Base-by-base conservation (phyloP, 306 rosid genomes). In the Malus fusca region DNA sequence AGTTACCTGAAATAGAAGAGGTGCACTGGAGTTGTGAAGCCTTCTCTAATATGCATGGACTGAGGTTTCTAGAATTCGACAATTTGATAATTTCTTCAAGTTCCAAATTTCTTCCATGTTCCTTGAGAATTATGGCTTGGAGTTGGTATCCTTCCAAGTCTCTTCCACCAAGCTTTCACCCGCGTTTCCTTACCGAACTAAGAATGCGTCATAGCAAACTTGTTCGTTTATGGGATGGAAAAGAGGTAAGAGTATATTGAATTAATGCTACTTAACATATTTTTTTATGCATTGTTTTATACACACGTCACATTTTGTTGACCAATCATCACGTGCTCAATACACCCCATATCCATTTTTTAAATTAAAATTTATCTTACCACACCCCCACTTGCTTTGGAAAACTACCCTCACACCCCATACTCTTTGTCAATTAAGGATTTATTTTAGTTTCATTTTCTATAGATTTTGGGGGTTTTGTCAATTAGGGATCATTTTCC, bases 31-130 rank as follows among this genome's bases (percentile, higher is more conserved):
- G 6, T 19, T 18, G 37, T 0, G 33, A 17, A 2, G 37, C 72
- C 1, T 74, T 78, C 43, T 69, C 79, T 68, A 74, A 42, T 4
- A 73, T 82, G 81, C 69, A 55, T 30, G 59, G 74, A 11, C 55
- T 82, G 12, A 71, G 66, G 44, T 21, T 75, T 43, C 13, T 79
- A 8, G 22, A 63, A 8, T 33, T 72, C 5, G 11, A 31, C 8
- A 44, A 53, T 43, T 19, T 65, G 46, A 9, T 65, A 1, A 4
- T 65, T 33, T 33, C 25, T 8, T 9, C 44, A 9, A 3, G 31
- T 6, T 64, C 42, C 59, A 53, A 66, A n/a, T 66, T 21, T 73
- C 44, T 79, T 67, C 74, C 82, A 7, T 6, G 1, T 40, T 66
- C 63, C 3, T 43, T 79, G 14, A 65, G 73, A 55, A 64, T 51